Evolutionary conservation across 208 protist species (phyloP), one percentile per base, ranked within the genome.

Genomic region (Zelonia costaricensis): DNA sequence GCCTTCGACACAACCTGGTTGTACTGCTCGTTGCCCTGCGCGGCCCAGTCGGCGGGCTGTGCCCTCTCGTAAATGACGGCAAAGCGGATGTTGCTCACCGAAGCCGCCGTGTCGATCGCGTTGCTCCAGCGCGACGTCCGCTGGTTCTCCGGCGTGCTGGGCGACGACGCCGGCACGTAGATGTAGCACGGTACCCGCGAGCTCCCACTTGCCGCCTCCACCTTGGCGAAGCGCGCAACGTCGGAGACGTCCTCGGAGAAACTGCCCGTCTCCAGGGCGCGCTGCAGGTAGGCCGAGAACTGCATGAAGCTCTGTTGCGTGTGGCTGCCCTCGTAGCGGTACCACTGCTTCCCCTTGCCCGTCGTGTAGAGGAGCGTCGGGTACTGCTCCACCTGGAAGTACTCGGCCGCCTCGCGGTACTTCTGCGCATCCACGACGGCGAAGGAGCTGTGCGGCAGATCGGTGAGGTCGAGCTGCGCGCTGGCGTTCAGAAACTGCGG

Each of bases 351-450:
- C n/a, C 40, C 66, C 39, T 80, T 82, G 10, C 80, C 89, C 1
- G 82, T 88, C 9, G 90, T 93, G 81, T 96, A 96, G 52, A 92
- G 23, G 46, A 96, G 23, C 0, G 81, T 86, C 0, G 90, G 90
- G 51, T 79, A 96, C 9, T 55, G 30, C 31, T 73, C 20, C 20
- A 96, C 60, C 3, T 78, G 22, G 59, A 92, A 92, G 54, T 83
- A 82, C 22, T 68, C 60, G 12, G 70, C 64, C 27, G 91, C 73
- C 39, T 63, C 63, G 23, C 31, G 53, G 58, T 76, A 77, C 52
- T 62, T 59, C 31, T 82, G 64, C 13, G 81, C 76, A 47, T 96
- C 77, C 18, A 85, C 78, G n/a, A 90, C 56, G 12, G 84, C 74
- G 49, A 84, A 78, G 36, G 64, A 49, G 28, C 69, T 44, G 27